Base-by-base conservation (phyloP, 495 filamentous ascomycete genomes). In the Poronia punctata region DNA sequence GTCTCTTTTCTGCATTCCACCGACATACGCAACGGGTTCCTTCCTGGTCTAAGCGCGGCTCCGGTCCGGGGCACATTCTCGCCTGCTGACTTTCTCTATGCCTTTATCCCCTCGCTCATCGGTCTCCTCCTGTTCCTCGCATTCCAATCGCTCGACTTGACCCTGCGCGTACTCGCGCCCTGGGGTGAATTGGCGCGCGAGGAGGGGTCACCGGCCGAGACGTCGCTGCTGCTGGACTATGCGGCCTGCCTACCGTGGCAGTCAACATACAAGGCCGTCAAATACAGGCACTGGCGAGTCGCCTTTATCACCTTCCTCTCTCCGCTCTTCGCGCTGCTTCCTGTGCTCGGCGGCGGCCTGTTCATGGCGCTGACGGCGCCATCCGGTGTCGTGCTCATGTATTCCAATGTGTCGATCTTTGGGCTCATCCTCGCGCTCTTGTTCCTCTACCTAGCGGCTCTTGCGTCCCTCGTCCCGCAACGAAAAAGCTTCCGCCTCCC, bases 11-110 rank as follows among this genome's bases (percentile, higher is more conserved):
- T 90, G 43, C 74, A 57, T 5, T 49, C 82, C 32, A 71, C 76
- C 27, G 80, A 76, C 6, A 65, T 86, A 29, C 53, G 67, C 18
- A 57, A 65, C 8, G 88, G 87, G 18, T 95, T 93, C 62, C 61
- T 69, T 10, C 87, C 88, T 9, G 61, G 65, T 16, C 60, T 94
- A 2, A 63, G 66, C 4, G 76, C 83, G 0, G 66, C 70, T 1
- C 80, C 85, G 5, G 72, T 70, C 9, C 50, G 62, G 0, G 66
- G 64, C 23, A 86, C 82, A 23, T 95, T 89, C 56, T 92, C 86
- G 4, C 64, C 85, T 2, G 84, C 88, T 32, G 83, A 93, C 61
- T 95, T 95, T 66, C 62, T 93, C 35, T 95, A 86, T 68, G 81
- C 78, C 57, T 92, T 95, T 57, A 47, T 95, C 36, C 88, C 88